phyloP scores from a whole-genome alignment of 345 rosid genomes.

The Trapa bicornis region DNA sequence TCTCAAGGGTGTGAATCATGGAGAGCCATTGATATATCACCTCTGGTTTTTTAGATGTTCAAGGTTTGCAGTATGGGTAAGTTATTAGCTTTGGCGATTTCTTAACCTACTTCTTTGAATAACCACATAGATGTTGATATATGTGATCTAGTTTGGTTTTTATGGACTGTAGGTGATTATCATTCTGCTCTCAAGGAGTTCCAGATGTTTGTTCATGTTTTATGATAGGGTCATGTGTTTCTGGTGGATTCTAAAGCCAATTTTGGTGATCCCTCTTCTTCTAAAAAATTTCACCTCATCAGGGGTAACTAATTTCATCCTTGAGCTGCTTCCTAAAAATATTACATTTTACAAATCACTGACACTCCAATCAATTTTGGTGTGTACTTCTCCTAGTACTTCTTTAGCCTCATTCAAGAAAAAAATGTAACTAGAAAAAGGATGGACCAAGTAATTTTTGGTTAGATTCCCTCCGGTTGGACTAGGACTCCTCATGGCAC shows the following conservation, averaged over 20 bases:
- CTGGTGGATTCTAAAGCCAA: slow-evolving; percentile 62
- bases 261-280: slow-evolving; percentile 36
- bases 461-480: too few relatives aligned
- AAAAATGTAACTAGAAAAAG: too few relatives aligned
- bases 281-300: slow-evolving; percentile 21
- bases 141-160: slow-evolving; percentile 8
- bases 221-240: slow-evolving; percentile 34
- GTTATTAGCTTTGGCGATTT: slow-evolving; percentile 10
- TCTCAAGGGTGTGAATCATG: slow-evolving; percentile 22
- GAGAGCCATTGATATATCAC: slow-evolving; percentile 29
- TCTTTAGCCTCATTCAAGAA: too few relatives aligned
- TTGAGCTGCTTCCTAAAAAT: not conserved
- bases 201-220: slow-evolving; percentile 26
- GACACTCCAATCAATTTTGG: not conserved
- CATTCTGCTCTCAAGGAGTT: slow-evolving; percentile 27
- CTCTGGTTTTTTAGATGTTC: slow-evolving; percentile 45
- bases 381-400: not conserved
- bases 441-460: too few relatives aligned
- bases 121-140: not conserved
- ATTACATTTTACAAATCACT: not conserved
- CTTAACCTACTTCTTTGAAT: not conserved
- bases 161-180: slow-evolving; percentile 28
- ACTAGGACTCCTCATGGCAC: too few relatives aligned
- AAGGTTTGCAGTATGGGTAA: slow-evolving; percentile 56
- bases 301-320: slow-evolving; percentile 19